These are phyloP conservation scores for Pholiota adiposa DNA, from an alignment of 1,284 basidiomycete genomes.

Conservation along the genomic window DNA sequence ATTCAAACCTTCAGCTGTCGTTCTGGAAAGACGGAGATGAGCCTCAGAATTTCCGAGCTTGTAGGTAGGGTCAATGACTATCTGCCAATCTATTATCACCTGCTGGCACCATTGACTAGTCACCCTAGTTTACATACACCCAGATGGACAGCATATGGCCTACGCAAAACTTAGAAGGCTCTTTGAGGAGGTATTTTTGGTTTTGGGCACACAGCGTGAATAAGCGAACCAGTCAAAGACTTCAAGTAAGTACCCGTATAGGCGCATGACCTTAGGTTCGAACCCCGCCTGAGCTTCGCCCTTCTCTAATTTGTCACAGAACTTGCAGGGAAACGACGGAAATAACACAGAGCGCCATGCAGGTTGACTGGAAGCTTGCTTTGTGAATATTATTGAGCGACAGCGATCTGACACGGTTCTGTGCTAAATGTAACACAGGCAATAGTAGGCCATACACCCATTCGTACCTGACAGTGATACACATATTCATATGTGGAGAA, in stretches of 20 bases:
- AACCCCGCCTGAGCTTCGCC: constrained; percentile 13
- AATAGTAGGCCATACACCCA: neutral
- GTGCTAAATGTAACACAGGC: neutral
- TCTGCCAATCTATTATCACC: neutral
- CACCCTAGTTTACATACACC: neutral
- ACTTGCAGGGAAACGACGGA: no score
- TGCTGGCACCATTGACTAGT: neutral
- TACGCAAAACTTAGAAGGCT: neutral
- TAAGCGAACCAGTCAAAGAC: constrained; percentile 1
- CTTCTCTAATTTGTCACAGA: constrained; percentile 1
- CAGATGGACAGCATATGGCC: neutral
- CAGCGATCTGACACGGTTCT: neutral
- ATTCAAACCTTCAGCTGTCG: neutral
- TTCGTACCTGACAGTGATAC: neutral
- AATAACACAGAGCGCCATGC: constrained; percentile 2
- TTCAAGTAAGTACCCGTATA: constrained; percentile 1
- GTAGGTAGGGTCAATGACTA: neutral
- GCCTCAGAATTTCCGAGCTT: constrained; percentile 10
- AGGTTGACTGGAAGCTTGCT: neutral
- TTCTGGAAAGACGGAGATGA: constrained; percentile 11
- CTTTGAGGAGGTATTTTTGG: constrained; percentile 9
- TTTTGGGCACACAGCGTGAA: neutral
- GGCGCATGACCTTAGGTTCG: constrained; percentile 14
- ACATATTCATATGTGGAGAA: neutral
- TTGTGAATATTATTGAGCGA: neutral